Evolutionary conservation across 1,284 basidiomycete species (phyloP).

Genomic region (Naganishia sp.): DNA sequence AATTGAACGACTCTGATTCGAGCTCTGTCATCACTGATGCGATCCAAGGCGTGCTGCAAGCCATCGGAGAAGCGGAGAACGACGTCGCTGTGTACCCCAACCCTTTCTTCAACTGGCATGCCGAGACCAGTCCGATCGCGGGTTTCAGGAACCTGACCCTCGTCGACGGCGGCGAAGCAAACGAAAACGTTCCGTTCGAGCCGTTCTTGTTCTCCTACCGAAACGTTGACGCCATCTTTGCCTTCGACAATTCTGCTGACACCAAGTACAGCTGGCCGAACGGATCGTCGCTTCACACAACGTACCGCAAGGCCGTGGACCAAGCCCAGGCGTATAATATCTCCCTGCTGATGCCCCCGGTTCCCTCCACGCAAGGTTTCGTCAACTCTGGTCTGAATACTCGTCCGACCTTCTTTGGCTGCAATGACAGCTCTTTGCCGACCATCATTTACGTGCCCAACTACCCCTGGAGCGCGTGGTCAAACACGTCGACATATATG

Average conservation of each 20-base stretch:
- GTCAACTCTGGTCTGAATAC: constrained; percentile 59
- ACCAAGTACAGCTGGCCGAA: constrained; percentile 58
- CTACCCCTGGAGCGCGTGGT: constrained; percentile 55
- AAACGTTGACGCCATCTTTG: constrained; percentile 58
- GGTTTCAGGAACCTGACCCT: constrained; percentile 51
- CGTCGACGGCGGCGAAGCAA: constrained; percentile 57
- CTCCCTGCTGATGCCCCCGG: constrained; percentile 51
- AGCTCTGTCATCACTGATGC: constrained; percentile 47
- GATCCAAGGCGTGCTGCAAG: constrained; percentile 42
- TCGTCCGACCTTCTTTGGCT: constrained; percentile 58
- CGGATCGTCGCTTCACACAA: constrained; percentile 55
- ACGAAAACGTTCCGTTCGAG: constrained; percentile 58
- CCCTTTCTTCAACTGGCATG: constrained; percentile 52
- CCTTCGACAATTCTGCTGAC: constrained; percentile 60
- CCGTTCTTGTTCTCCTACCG: constrained; percentile 58
- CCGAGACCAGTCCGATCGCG: constrained; percentile 45
- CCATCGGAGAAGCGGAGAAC: constrained; percentile 49
- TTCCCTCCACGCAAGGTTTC: constrained; percentile 57
- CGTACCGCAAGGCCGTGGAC: constrained; percentile 39
- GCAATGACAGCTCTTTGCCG: constrained; percentile 53
- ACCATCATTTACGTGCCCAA: constrained; percentile 56
- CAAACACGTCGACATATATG: constrained; percentile 53
- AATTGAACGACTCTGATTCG: constrained; percentile 45
- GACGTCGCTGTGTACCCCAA: constrained; percentile 56
- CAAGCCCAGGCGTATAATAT: constrained; percentile 45